Percentiles rank a stretch among this genome's conserved stretches.
Evolutionary conservation across 1,139 yeast genomes (phyloP).

Genomic region (Pichia sp.): DNA sequence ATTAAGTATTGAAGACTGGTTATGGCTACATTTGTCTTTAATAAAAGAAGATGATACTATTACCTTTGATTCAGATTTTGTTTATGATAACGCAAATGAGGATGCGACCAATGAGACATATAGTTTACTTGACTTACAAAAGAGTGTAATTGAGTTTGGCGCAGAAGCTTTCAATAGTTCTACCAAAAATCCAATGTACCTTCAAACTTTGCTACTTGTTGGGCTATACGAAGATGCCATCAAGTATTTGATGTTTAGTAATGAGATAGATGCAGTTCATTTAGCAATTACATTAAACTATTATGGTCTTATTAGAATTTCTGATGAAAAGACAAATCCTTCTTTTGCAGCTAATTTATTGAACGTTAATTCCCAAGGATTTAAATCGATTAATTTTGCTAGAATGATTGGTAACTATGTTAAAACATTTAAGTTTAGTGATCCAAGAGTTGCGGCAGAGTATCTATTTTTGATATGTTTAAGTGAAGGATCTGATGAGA

Average conservation of each 20-base stretch:
- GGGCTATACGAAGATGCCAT: slow-evolving; percentile 85
- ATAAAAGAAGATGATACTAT: slow-evolving; percentile 54
- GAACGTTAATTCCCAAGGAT: slow-evolving; percentile 34
- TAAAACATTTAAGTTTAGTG: slow-evolving; percentile 77
- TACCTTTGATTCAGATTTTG: slow-evolving; percentile 25
- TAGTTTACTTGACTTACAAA: slow-evolving; percentile 69
- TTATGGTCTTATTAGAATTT: slow-evolving; percentile 62
- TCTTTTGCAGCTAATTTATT: slow-evolving; percentile 30
- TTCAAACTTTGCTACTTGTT: slow-evolving; percentile 66
- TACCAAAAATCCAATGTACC: slow-evolving; percentile 66
- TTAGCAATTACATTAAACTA: slow-evolving; percentile 77
- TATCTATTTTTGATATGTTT: slow-evolving; percentile 72
- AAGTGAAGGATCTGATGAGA: slow-evolving; percentile 27
- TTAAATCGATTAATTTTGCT: slow-evolving; percentile 50
- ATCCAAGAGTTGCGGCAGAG: slow-evolving; percentile 88
- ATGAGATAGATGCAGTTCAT: slow-evolving; percentile 87
- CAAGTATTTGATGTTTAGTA: slow-evolving; percentile 58
- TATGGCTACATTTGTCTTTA: slow-evolving; percentile 85
- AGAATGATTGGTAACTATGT: slow-evolving; percentile 68
- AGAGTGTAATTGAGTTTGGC: slow-evolving; percentile 67
- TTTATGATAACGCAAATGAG: slow-evolving; percentile 25
- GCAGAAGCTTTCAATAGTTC: slow-evolving; percentile 62
- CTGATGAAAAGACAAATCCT: slow-evolving; percentile 21
- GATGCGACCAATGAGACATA: slow-evolving; percentile 58
- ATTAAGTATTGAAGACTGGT: slow-evolving; percentile 89